Conservation (phyloP, 2,329 filamentous ascomycete species). For the Phoma sp. region DNA sequence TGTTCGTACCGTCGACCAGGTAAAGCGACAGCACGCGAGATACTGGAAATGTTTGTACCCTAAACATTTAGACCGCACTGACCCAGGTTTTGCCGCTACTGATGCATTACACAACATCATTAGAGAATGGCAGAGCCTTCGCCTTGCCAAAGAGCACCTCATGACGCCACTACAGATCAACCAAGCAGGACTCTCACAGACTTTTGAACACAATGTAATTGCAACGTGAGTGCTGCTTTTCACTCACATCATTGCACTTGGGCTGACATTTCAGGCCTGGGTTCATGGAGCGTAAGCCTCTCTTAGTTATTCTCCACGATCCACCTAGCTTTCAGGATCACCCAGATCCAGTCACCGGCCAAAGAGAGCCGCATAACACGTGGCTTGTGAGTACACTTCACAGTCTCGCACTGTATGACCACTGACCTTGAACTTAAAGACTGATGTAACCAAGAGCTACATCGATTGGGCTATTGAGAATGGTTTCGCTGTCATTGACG, state of each 20-base stretch:
- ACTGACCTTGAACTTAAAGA: conserved; percentile 62
- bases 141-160: conserved; percentile 71
- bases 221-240: conserved; percentile 64
- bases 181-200: conserved; percentile 71
- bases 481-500: conserved; percentile 83
- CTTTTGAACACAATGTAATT: conserved; percentile 85
- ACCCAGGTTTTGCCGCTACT: conserved; percentile 35
- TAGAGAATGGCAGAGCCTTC: conserved; percentile 74
- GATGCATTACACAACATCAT: conserved; percentile 80
- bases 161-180: conserved; percentile 85
- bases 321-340: conserved; percentile 61
- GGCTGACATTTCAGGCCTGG: conserved; percentile 57
- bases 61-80: conserved; percentile 52
- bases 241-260: background rate
- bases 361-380: conserved; percentile 80
- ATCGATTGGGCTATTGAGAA: conserved; percentile 81
- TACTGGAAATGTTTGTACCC: conserved; percentile 92
- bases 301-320: conserved; percentile 90
- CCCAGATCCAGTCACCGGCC: conserved; percentile 63
- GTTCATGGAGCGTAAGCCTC: conserved; percentile 68
- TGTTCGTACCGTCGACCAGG: conserved; percentile 63
- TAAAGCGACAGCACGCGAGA: conserved; percentile 63
- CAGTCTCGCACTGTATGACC: conserved; percentile 38
- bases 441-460: conserved; percentile 80
- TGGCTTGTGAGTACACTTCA: conserved; percentile 73